phyloP scores from a whole-genome alignment of 2,329 filamentous ascomycete genomes.

The Cordyceps cateniannulata region DNA sequence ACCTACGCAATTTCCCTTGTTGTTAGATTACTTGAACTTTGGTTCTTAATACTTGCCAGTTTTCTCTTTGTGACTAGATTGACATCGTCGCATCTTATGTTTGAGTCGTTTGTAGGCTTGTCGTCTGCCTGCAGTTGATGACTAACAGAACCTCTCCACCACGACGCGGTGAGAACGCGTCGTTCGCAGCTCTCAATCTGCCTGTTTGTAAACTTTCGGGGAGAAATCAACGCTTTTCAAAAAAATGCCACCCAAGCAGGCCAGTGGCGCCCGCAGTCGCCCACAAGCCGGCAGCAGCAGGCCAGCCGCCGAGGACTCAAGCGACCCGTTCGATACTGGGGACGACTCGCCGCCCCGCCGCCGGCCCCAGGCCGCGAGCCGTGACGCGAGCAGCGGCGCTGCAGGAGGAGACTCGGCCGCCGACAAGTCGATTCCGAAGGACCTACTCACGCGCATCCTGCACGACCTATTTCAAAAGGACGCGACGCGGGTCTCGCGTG shows the following conservation, averaged over 20 bases:
- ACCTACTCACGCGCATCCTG: conserved; percentile 68
- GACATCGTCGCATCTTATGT: not conserved
- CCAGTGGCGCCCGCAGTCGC: conserved; percentile 31
- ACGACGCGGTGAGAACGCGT: not conserved
- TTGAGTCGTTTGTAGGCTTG: not conserved
- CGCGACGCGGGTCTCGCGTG: conserved; percentile 65
- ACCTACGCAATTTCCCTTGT: conserved; percentile 50
- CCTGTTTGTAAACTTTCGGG: not conserved
- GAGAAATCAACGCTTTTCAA: not conserved
- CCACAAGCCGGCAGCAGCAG: conserved; percentile 24
- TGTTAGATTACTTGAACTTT: conserved; percentile 19
- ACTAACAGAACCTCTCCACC: conserved; percentile 9
- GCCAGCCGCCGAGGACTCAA: conserved; percentile 18
- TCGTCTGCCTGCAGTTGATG: not conserved
- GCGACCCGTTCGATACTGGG: conserved; percentile 29
- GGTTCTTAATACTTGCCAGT: conserved; percentile 29
- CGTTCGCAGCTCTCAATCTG: not conserved
- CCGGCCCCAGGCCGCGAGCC: conserved; percentile 12
- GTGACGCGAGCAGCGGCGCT: not conserved
- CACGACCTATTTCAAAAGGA: conserved; percentile 72
- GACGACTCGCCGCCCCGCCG: conserved; percentile 20
- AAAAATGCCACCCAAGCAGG: conserved; percentile 38
- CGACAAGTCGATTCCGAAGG: conserved; percentile 56
- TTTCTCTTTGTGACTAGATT: not conserved
- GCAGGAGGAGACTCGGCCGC: conserved; percentile 28